These are phyloP conservation scores for Naganishia sp. DNA, from an alignment of 1,284 basidiomycete genomes.

Conservation along the genomic window DNA sequence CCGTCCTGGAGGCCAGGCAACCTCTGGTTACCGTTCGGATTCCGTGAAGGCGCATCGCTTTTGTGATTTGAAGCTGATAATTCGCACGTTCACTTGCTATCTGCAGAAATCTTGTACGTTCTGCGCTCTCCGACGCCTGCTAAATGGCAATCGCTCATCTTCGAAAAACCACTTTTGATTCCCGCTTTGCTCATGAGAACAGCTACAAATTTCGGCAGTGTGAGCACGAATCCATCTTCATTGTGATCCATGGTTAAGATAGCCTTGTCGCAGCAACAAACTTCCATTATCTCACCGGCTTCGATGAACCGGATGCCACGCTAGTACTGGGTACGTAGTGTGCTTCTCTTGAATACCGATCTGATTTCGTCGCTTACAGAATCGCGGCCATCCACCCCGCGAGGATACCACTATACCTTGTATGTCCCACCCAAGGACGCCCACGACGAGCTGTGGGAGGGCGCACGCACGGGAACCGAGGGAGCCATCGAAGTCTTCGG, in stretches of 20 bases:
- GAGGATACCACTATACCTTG: slow-evolving; percentile 84
- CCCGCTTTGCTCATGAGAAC: slow-evolving; percentile 32
- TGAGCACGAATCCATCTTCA: slow-evolving; percentile 31
- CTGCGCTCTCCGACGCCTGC: not conserved
- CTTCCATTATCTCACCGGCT: slow-evolving; percentile 93
- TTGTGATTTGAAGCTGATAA: too few relatives aligned
- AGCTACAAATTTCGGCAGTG: slow-evolving; percentile 92
- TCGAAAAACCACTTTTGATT: slow-evolving; percentile 59
- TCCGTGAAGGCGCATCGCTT: too few relatives aligned
- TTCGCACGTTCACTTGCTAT: not conserved
- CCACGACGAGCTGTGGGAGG: slow-evolving; percentile 88
- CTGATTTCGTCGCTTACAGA: slow-evolving; percentile 36
- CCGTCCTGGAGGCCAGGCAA: not conserved
- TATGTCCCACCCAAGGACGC: slow-evolving; percentile 79
- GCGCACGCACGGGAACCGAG: slow-evolving; percentile 68
- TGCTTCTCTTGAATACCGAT: not conserved
- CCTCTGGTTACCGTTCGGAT: not conserved
- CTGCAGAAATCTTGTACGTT: slow-evolving; percentile 19
- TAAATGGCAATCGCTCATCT: slow-evolving; percentile 34
- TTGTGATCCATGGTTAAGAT: too few relatives aligned
- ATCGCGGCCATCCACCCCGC: slow-evolving; percentile 58
- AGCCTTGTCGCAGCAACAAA: slow-evolving; percentile 63
- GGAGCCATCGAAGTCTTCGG: slow-evolving; percentile 68
- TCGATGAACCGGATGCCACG: slow-evolving; percentile 88
- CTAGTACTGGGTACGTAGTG: slow-evolving; percentile 68